These are phyloP conservation scores for Nicotiana noctiflora DNA, from an alignment of 257 asterid genomes.

Conservation along the genomic window DNA sequence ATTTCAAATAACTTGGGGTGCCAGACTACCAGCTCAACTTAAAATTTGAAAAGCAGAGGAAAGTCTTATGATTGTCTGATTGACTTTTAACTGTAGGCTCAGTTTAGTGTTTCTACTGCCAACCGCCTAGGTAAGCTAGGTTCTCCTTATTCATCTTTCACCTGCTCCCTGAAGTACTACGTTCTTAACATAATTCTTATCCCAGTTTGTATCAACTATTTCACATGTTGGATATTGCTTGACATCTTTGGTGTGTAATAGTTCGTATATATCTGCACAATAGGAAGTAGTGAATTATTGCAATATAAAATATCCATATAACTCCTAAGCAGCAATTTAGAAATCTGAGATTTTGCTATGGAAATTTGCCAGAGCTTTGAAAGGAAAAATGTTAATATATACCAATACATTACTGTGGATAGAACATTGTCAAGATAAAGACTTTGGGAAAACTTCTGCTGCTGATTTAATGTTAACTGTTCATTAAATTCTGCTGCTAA, in stretches of 20 bases:
- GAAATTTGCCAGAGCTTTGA: neutral
- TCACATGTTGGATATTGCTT: neutral
- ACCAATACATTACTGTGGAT: neutral
- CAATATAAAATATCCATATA: neutral
- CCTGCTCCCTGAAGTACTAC: neutral
- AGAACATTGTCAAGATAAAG: neutral
- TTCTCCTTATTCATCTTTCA: neutral
- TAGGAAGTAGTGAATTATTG: neutral
- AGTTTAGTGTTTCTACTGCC: neutral
- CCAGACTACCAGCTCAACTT: neutral
- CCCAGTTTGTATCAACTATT: neutral
- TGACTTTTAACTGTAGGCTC: neutral
- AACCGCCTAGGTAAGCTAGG: neutral
- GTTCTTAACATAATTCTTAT: neutral
- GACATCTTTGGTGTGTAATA: neutral
- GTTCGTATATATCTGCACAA: neutral
- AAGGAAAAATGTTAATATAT: neutral
- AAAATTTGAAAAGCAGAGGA: neutral
- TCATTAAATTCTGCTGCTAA: neutral
- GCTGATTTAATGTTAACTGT: neutral
- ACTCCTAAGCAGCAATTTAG: neutral
- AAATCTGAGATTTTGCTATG: neutral
- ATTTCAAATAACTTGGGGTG: neutral
- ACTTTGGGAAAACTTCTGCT: neutral
- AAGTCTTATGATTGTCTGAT: neutral